Base-by-base conservation (phyloP, 306 rosid species). In the Pueraria montana region DNA sequence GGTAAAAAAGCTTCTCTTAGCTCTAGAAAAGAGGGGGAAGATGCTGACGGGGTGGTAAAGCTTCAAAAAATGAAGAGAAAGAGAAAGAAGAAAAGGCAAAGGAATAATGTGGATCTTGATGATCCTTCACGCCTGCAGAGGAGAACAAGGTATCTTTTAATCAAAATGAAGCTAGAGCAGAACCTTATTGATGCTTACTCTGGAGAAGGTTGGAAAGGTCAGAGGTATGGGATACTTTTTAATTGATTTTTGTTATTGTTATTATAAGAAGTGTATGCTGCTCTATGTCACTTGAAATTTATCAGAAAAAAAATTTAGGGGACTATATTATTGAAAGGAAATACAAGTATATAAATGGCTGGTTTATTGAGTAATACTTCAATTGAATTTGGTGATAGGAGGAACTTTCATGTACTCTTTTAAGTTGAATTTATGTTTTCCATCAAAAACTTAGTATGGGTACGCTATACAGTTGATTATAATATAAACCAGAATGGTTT, bases 141-240 rank as follows among this genome's bases (percentile, higher is more conserved):
- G 86, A 91, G 98, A 87, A 85, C 91, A 59, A 89, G 97, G 84
- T 94, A 94, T 71, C 92, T 94, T 17, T 38, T 92, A 81, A 90
- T 89, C 77, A 92, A 94, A 85, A 91, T 94, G 84, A 94, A 91
- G 83, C 87, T 88, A 75, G 98, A 94, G 90, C 98, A 94, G 91
- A 91, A 91, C 92, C 97, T 94, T 45, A 91, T 94, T 71, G 98
- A 94, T 88, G 97, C 98, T 76, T 94, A 94, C 89, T 87, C 97
- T 78, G 93, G 89, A 62, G 98, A 94, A 87, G 97, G 98, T 81
- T 92, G 98, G 98, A 94, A 92, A 82, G 98, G 98, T 74, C 96
- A 94, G 81, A 94, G 98, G 98, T 94, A 89, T 24, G 53, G 56
- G 27, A 74, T 58, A 63, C 38, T 52, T 36, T 56, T 80, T 45